phyloP scores from a whole-genome alignment of 208 protist species.

The Crithidia fasciculata region DNA sequence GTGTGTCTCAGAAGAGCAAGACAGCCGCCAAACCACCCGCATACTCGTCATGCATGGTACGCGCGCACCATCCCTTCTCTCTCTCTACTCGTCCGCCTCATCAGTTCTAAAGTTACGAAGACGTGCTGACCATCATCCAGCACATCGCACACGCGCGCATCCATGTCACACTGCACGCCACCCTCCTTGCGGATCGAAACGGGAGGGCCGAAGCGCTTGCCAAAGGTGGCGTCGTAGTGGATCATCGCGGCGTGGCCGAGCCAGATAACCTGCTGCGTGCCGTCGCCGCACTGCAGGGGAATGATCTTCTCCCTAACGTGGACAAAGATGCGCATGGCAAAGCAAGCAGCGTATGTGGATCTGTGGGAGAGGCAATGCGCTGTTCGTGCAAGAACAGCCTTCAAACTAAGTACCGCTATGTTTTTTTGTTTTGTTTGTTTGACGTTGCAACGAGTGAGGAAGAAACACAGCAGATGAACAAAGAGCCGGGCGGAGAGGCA shows the following conservation, averaged over 20 bases:
- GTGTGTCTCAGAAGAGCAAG: too few species aligned
- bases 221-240: constrained; percentile 86
- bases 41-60: background rate
- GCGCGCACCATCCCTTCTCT: constrained; percentile 5
- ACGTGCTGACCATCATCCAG: constrained; percentile 87
- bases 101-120: constrained; percentile 68
- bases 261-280: constrained; percentile 84
- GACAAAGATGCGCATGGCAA: constrained; percentile 78
- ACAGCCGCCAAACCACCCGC: too few species aligned
- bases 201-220: constrained; percentile 65
- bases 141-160: constrained; percentile 72
- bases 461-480: too few species aligned
- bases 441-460: too few species aligned
- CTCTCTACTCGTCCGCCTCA: constrained; percentile 14
- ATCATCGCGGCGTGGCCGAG: constrained; percentile 88
- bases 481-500: too few species aligned
- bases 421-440: too few species aligned
- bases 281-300: constrained; percentile 82
- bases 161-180: constrained; percentile 73
- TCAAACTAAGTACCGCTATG: too few species aligned
- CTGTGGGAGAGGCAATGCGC: too few species aligned
- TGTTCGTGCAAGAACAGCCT: too few species aligned
- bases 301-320: constrained; percentile 90
- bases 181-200: constrained; percentile 84
- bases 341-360: too few species aligned